Percentiles rank a stretch among this genome's conserved stretches.
Evolutionary conservation across 2,329 filamentous ascomycete species (phyloP).

Genomic region (Nakataea oryzae): DNA sequence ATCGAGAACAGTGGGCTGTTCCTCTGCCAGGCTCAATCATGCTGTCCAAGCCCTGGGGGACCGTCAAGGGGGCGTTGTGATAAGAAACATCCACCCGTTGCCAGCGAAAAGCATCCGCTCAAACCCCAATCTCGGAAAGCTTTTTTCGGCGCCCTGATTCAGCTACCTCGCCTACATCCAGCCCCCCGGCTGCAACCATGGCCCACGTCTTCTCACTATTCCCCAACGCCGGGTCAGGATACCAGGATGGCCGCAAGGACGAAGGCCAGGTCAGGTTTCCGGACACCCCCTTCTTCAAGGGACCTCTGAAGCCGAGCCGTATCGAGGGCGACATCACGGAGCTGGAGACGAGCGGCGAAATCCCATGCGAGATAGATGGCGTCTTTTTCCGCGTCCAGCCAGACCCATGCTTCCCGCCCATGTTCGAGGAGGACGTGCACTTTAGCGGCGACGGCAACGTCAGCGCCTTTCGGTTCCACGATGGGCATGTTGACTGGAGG

Average conservation of each 20-base stretch:
- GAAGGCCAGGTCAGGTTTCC: slow-evolving; percentile 11
- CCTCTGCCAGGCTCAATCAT: neutral
- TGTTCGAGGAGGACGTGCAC: slow-evolving; percentile 39
- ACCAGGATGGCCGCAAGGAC: slow-evolving; percentile 10
- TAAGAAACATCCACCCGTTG: neutral
- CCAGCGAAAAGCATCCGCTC: neutral
- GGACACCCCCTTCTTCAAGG: slow-evolving; percentile 10
- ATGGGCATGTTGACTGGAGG: slow-evolving; percentile 29
- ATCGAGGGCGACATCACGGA: slow-evolving; percentile 12
- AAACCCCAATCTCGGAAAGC: no score
- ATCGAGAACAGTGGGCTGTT: neutral
- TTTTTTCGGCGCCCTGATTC: no score
- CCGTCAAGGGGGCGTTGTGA: neutral
- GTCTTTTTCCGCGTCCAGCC: slow-evolving; percentile 40
- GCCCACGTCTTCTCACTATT: slow-evolving; percentile 12
- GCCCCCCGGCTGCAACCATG: slow-evolving; percentile 5
- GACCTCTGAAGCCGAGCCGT: slow-evolving; percentile 10
- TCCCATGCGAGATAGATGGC: slow-evolving; percentile 32
- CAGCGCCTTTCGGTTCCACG: slow-evolving; percentile 26
- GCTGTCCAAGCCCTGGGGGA: no score
- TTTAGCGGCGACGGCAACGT: slow-evolving; percentile 26
- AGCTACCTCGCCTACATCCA: neutral
- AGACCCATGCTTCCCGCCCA: slow-evolving; percentile 41
- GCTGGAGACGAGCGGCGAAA: slow-evolving; percentile 14
- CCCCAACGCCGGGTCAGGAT: slow-evolving; percentile 10